Base-by-base conservation (phyloP, 2,329 filamentous ascomycete genomes). In the Chalaropsis thielavioides region DNA sequence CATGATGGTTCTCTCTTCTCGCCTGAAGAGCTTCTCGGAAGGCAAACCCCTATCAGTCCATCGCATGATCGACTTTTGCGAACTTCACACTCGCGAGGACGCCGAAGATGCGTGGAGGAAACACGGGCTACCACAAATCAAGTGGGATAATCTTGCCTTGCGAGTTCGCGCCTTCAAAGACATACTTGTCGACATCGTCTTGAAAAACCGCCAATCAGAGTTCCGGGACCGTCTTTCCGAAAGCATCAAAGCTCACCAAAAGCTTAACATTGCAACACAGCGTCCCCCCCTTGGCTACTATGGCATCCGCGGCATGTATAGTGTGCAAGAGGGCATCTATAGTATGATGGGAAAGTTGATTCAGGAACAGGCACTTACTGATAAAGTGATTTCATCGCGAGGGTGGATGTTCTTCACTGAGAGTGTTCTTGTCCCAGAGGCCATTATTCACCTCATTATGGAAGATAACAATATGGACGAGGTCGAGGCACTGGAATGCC, bases 251-350 rank as follows among this genome's bases (percentile, higher is more conserved):
- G 74, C 76, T 1, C 86, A 85, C 13, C 79, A 81, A 71, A 82
- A 81, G 38, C 79, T 82, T 63, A 86, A 81, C 31, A 76, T 88
- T 65, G 76, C 83, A 2, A 38, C 62, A 80, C 83, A 67, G 83
- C 79, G 62, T 76, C 80, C 61, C 80, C 78, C 82, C 2, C 88
- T 88, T 10, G 91, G 91, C 0, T 96, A 95, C 74, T 96, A 95
- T 74, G 91, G 91, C 1, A 81, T 86, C 2, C 82, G 85, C 22
- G 91, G 91, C 0, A 79, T 88, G 62, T 82, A 83, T 61, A 75
- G 81, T 62, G 89, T 96, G 81, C 88, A 84, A 56, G 85, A 89
- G 70, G 81, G 81, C 64, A 81, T 91, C 44, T 83, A 88, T 66
- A 71, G 75, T 2, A 77, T 78, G 59, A 85, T 89, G 72, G 82